Conservation (phyloP, 2,329 filamentous ascomycete genomes). For the Nothomitra cinnamomea region DNA sequence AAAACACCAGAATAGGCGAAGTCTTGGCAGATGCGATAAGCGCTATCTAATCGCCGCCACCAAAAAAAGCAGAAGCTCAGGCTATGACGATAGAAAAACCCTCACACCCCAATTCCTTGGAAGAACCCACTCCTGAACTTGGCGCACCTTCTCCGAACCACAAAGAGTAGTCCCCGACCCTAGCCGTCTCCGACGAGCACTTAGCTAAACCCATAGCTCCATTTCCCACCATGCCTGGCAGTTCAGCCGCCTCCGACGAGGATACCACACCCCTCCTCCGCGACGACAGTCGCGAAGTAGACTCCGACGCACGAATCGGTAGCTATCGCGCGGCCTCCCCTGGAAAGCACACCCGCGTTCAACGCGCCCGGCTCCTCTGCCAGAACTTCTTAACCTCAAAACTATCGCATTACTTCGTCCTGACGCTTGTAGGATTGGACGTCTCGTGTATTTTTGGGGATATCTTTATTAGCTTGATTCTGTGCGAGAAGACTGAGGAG, state of each 20-base stretch:
- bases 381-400: constrained; percentile 27
- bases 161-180: no score
- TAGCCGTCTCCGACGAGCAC: no score
- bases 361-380: not conserved
- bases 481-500: constrained; percentile 25
- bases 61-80: no score
- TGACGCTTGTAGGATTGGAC: constrained; percentile 32
- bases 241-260: not conserved
- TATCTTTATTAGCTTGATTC: constrained; percentile 31
- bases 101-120: no score
- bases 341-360: not conserved
- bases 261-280: not conserved
- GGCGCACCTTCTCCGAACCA: no score
- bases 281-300: not conserved
- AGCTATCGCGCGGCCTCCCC: not conserved
- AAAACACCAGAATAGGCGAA: no score
- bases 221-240: no score
- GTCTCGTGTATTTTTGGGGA: constrained; percentile 35
- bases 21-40: no score
- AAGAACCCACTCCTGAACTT: no score
- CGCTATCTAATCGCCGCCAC: no score
- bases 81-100: no score
- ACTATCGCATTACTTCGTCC: constrained; percentile 31
- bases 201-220: no score
- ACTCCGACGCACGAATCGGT: not conserved